A percentile compares a stretch with the other conserved stretches of the same genome.
phyloP scores from a whole-genome alignment of 2,329 filamentous ascomycete species.

The Corinectria fuckeliana region DNA sequence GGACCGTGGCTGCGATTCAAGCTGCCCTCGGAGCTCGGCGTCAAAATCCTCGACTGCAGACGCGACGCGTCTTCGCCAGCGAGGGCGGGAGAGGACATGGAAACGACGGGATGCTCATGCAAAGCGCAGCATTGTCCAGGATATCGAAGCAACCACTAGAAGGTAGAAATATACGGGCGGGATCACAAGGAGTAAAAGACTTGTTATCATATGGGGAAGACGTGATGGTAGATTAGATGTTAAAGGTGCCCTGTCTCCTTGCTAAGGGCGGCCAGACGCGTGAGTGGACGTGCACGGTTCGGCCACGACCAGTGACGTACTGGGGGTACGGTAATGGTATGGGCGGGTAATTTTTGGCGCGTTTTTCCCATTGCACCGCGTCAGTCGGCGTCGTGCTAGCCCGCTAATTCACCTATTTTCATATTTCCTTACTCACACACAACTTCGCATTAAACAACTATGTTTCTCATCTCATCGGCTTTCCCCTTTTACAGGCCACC shows the following conservation, averaged over 20 bases:
- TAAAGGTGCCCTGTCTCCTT: constrained; percentile 9
- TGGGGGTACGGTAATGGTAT: background rate
- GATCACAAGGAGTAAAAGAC: constrained; percentile 10
- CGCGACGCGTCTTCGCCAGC: constrained; percentile 57
- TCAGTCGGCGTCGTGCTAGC: background rate
- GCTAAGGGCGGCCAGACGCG: constrained; percentile 10
- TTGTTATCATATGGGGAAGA: background rate
- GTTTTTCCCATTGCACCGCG: background rate
- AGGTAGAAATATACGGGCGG: constrained; percentile 9
- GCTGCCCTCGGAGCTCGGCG: constrained; percentile 48
- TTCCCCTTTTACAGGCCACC: background rate
- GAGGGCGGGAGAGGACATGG: constrained; percentile 45
- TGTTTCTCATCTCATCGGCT: background rate
- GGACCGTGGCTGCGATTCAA: constrained; percentile 44
- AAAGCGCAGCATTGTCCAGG: constrained; percentile 22
- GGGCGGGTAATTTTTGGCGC: background rate
- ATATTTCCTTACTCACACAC: background rate
- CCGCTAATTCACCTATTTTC: background rate
- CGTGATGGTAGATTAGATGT: background rate
- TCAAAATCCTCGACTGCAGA: constrained; percentile 50
- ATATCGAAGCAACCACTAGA: constrained; percentile 6
- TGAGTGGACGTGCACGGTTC: constrained; percentile 8
- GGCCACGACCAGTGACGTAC: background rate
- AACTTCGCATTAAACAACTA: background rate
- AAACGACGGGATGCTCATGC: constrained; percentile 26